These are phyloP conservation scores for Xenoacremonium recifei DNA, from an alignment of 2,329 filamentous ascomycete genomes.

Conservation along the genomic window DNA sequence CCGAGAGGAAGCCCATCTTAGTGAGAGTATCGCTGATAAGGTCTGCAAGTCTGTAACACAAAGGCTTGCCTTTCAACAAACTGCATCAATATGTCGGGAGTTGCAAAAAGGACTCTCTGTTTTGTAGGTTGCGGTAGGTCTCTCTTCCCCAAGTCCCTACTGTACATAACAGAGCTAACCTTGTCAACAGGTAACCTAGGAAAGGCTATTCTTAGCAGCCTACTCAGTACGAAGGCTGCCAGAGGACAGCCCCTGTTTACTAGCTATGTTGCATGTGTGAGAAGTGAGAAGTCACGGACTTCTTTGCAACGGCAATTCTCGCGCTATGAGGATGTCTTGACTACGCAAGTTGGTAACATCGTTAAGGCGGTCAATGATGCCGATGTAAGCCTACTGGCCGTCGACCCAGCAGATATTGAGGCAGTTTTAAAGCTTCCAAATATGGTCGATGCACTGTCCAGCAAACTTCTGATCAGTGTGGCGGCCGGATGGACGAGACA, in stretches of 20 bases:
- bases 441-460: slow-evolving; percentile 35
- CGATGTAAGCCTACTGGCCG: slow-evolving; percentile 44
- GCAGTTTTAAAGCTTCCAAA: slow-evolving; percentile 35
- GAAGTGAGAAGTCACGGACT: slow-evolving; percentile 24
- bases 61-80: too few relatives aligned
- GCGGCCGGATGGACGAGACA: slow-evolving; percentile 47
- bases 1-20: too few relatives aligned
- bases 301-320: slow-evolving; percentile 20
- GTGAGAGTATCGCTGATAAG: too few relatives aligned
- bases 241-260: slow-evolving; percentile 14
- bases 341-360: slow-evolving; percentile 31
- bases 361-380: slow-evolving; percentile 33
- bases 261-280: slow-evolving; percentile 28
- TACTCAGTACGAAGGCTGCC: slow-evolving; percentile 12
- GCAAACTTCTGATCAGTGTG: slow-evolving; percentile 51
- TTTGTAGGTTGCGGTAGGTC: slow-evolving; percentile 21
- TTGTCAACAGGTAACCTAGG: slow-evolving; percentile 29
- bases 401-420: slow-evolving; percentile 44
- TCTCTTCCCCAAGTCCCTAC: background rate
- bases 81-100: too few relatives aligned
- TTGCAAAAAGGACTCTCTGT: too few relatives aligned
- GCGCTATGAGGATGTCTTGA: slow-evolving; percentile 10
- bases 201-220: slow-evolving; percentile 26
- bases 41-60: too few relatives aligned
- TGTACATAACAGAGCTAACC: background rate